Evolutionary conservation across 495 filamentous ascomycete genomes (phyloP).

Genomic region (Daldinia decipiens): DNA sequence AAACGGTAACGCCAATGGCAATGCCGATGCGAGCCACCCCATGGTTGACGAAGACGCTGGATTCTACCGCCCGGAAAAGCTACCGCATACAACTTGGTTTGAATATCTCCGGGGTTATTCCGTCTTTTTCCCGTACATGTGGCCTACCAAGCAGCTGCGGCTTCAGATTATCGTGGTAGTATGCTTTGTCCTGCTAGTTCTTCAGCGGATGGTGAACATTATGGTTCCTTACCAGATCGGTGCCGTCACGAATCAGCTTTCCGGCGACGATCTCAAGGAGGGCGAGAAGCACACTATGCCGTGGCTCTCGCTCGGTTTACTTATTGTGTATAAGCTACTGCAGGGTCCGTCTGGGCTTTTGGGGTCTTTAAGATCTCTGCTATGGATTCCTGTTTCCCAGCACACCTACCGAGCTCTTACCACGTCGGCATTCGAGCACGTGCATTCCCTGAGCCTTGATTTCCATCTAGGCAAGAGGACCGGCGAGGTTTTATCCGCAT

Average conservation of each 20-base stretch:
- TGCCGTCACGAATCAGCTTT: constrained; percentile 73
- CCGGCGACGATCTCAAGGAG: constrained; percentile 44
- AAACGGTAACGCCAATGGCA: constrained; percentile 44
- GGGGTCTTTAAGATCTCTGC: constrained; percentile 78
- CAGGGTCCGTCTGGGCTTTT: constrained; percentile 90
- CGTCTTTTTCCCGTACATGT: constrained; percentile 92
- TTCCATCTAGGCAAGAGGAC: constrained; percentile 98
- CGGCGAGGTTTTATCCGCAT: constrained; percentile 90
- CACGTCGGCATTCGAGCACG: constrained; percentile 95
- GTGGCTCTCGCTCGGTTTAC: constrained; percentile 70
- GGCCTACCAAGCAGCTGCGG: constrained; percentile 73
- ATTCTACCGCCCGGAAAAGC: constrained; percentile 62
- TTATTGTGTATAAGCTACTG: constrained; percentile 83
- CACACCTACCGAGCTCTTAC: constrained; percentile 96
- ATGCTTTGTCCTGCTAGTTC: constrained; percentile 79
- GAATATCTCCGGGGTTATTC: constrained; percentile 90
- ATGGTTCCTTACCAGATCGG: constrained; percentile 82
- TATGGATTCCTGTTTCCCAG: constrained; percentile 97
- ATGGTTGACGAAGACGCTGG: constrained; percentile 59
- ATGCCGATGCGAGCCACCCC: constrained; percentile 44
- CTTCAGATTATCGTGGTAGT: constrained; percentile 80
- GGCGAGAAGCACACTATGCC: constrained; percentile 43
- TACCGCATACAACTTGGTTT: constrained; percentile 68
- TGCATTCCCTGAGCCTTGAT: constrained; percentile 92
- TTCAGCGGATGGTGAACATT: constrained; percentile 83